Evolutionary conservation across 164 flowering plant genomes (phyloP).

Genomic region (Aristolochia contorta): DNA sequence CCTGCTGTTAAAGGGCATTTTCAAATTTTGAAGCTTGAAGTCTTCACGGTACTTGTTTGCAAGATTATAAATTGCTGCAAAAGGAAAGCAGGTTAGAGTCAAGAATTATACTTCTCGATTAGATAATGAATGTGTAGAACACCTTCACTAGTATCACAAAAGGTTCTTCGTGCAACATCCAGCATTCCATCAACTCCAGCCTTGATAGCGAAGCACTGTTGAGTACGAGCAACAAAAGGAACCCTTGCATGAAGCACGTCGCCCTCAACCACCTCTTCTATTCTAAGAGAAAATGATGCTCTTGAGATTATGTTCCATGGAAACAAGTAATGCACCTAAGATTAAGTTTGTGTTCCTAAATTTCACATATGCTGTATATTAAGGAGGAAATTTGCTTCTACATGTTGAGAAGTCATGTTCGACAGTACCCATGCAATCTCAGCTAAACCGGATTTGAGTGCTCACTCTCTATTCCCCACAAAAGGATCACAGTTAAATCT

Average conservation of each 20-base stretch:
- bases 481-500: too few relatives aligned
- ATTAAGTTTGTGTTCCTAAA: too few relatives aligned
- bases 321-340: too few relatives aligned
- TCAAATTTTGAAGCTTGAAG: conserved; percentile 76
- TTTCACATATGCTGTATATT: too few relatives aligned
- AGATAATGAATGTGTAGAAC: conserved; percentile 6
- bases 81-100: conserved; percentile 8
- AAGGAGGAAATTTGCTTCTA: too few relatives aligned
- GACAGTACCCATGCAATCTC: too few relatives aligned
- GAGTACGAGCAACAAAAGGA: conserved; percentile 96
- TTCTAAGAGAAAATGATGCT: conserved; percentile 31
- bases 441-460: too few relatives aligned
- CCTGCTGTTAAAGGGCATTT: conserved; percentile 88
- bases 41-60: conserved; percentile 90
- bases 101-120: neutral
- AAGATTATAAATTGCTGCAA: conserved; percentile 87
- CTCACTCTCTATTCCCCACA: too few relatives aligned
- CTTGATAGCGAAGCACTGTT: conserved; percentile 99
- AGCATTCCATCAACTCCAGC: conserved; percentile 97
- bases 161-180: conserved; percentile 85
- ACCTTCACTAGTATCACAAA: conserved; percentile 99
- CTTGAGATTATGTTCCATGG: too few relatives aligned
- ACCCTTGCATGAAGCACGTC: conserved; percentile 93
- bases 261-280: conserved; percentile 86
- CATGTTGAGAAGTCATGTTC: too few relatives aligned